These are phyloP conservation scores for Cydonia oblonga DNA, from an alignment of 331 rosid species.

Conservation along the genomic window DNA sequence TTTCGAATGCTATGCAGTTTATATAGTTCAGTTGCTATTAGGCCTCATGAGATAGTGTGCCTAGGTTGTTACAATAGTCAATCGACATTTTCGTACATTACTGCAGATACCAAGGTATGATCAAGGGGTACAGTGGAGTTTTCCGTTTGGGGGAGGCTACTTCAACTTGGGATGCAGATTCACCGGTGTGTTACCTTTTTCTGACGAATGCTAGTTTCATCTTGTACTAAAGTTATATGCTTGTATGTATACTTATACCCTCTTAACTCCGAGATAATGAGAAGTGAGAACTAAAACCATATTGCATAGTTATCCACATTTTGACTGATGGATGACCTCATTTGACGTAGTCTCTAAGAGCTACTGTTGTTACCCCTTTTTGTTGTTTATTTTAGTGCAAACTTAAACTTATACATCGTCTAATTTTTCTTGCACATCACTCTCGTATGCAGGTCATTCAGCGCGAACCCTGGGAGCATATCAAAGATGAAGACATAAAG, in stretches of 20 bases:
- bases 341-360: not conserved
- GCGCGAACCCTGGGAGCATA: constrained; percentile 97
- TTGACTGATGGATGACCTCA: not conserved
- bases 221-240: constrained; percentile 2
- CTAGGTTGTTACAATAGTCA: not conserved
- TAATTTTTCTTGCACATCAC: constrained; percentile 2
- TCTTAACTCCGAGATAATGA: not conserved
- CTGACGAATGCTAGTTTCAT: not conserved
- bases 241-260: not conserved
- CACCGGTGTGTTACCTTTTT: constrained; percentile 55
- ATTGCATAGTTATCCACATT: not conserved
- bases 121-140: constrained; percentile 88
- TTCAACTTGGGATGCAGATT: constrained; percentile 98
- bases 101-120: constrained; percentile 88
- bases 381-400: not conserved
- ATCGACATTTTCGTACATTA: constrained; percentile 7
- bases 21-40: not conserved
- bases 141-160: constrained; percentile 98
- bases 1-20: constrained; percentile 2
- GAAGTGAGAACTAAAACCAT: not conserved
- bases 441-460: constrained; percentile 67
- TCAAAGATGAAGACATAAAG: constrained; percentile 79
- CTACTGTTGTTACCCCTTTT: not conserved
- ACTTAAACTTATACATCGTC: not conserved
- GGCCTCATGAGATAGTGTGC: not conserved